These are phyloP conservation scores for Begonia masoniana DNA, from an alignment of 306 rosid species.

Conservation along the genomic window DNA sequence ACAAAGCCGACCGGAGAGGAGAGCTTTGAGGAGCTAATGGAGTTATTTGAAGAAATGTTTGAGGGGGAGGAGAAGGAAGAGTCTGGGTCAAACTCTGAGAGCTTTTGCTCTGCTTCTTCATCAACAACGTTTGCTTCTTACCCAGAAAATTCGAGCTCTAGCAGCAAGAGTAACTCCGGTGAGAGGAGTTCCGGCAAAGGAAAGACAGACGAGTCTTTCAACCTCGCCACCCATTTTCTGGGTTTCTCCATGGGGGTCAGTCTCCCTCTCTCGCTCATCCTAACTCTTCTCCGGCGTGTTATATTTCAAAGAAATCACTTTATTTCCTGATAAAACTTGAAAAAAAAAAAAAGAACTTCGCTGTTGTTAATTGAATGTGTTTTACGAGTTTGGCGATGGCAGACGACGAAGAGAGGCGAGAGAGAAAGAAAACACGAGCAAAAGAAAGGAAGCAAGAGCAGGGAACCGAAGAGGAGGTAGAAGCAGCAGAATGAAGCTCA, in stretches of 20 bases:
- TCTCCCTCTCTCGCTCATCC: neutral
- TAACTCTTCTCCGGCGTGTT: too few relatives aligned
- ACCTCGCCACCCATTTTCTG: conserved; percentile 23
- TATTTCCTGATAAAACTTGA: too few relatives aligned
- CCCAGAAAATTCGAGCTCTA: conserved; percentile 28
- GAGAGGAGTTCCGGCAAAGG: conserved; percentile 22
- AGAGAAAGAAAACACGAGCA: conserved; percentile 20
- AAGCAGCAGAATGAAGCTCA: conserved; percentile 16
- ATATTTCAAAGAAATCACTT: too few relatives aligned
- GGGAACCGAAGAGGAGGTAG: conserved; percentile 27
- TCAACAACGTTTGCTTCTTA: conserved; percentile 29
- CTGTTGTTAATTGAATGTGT: neutral
- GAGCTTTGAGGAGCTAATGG: conserved; percentile 72
- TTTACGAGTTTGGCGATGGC: conserved; percentile 8
- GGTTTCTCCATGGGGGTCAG: conserved; percentile 79
- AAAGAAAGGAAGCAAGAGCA: conserved; percentile 27
- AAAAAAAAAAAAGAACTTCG: too few relatives aligned
- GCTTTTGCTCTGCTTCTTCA: conserved; percentile 19
- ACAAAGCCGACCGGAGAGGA: conserved; percentile 61
- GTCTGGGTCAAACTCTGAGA: conserved; percentile 16
- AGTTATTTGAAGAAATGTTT: conserved; percentile 76
- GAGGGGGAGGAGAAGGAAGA: conserved; percentile 35
- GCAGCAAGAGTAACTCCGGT: conserved; percentile 41
- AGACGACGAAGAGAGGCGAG: conserved; percentile 45
- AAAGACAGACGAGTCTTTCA: conserved; percentile 15